Evolutionary conservation across 768 basidiomycete genomes (phyloP).

Genomic region (Pulveroboletus sp.): DNA sequence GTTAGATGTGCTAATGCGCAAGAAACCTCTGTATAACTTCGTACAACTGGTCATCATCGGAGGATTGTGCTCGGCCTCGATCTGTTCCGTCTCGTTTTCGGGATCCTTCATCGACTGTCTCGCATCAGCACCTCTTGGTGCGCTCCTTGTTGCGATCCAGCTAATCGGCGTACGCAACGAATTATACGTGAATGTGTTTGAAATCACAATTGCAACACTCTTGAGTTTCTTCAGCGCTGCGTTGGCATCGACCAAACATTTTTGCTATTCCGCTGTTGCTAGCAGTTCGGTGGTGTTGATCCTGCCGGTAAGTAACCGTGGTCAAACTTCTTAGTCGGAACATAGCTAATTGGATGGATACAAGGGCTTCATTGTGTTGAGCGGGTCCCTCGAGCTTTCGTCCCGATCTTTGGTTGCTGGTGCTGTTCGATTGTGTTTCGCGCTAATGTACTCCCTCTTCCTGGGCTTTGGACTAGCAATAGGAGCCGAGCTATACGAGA

Average conservation of each 20-base stretch:
- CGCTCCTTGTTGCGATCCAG: conserved; percentile 70
- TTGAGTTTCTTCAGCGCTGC: conserved; percentile 79
- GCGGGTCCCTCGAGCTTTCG: conserved; percentile 74
- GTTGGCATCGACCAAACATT: conserved; percentile 59
- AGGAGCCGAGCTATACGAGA: conserved; percentile 65
- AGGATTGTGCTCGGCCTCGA: conserved; percentile 72
- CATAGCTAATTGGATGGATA: conserved; percentile 1
- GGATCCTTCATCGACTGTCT: conserved; percentile 79
- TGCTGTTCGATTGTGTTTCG: conserved; percentile 80
- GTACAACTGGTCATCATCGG: conserved; percentile 69
- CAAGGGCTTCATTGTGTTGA: conserved; percentile 65
- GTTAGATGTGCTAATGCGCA: conserved; percentile 73
- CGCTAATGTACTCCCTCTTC: conserved; percentile 75
- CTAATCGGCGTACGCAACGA: conserved; percentile 71
- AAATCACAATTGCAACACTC: conserved; percentile 77
- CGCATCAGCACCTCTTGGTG: conserved; percentile 71
- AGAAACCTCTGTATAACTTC: conserved; percentile 56
- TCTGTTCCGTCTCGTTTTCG: conserved; percentile 68
- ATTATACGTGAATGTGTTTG: conserved; percentile 78
- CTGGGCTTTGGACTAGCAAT: conserved; percentile 82
- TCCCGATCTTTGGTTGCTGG: conserved; percentile 81
- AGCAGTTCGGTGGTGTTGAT: conserved; percentile 79
- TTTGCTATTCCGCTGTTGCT: conserved; percentile 82
- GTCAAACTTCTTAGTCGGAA: not conserved
- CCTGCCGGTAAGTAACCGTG: conserved; percentile 52